Evolutionary conservation across 805 yeast species (phyloP), one percentile per base, ranked within the genome.

Genomic region (Yamadazyma sp.): DNA sequence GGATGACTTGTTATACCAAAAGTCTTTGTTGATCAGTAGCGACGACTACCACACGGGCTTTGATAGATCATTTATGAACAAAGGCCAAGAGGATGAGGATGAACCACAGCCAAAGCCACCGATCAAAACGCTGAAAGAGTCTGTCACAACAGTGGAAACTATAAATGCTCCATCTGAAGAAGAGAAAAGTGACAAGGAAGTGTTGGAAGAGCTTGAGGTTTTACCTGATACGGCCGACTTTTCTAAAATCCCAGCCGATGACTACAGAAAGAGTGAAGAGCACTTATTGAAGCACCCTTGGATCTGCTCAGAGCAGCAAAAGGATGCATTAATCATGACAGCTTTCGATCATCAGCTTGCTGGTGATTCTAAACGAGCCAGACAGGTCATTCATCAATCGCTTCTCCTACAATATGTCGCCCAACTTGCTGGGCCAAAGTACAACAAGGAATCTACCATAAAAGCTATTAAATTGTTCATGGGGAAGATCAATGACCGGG

Each of bases 1-100:
- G 47, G 78, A 73, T 27, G 77, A 76, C 22, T 68, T 93, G 38
- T 71, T 77, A 48, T 73, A 77, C 47, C 96, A 90, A 52, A 84
- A 85, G 53, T 70, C 78, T 9, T 54, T 69, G 32, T 84, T 86
- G 55, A 90, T 93, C 47, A 81, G 95, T 3, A 82, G 93, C 35
- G 98, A 90, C 11, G 99, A 91, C 61, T 74, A 89, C 27, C 93
- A 80, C 49, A 88, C 93, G 10, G 98, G 96, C 0, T 93, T 87
- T 70, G 95, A 91, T 56, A 78, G 85, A 28, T 83, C 96, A 0
- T 77, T 86, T 48, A 59, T 88, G 55, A 87, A 88, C 59, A 84
- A 80, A 48, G 66, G 62, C n/a, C 51, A 54, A 4, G 64, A 48
- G 12, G 49, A 45, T 18, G 24, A 17, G 14, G 13, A 25, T 8